These are phyloP conservation scores for Paraleonurus japonicus DNA, from an alignment of 257 asterid genomes.

Conservation along the genomic window DNA sequence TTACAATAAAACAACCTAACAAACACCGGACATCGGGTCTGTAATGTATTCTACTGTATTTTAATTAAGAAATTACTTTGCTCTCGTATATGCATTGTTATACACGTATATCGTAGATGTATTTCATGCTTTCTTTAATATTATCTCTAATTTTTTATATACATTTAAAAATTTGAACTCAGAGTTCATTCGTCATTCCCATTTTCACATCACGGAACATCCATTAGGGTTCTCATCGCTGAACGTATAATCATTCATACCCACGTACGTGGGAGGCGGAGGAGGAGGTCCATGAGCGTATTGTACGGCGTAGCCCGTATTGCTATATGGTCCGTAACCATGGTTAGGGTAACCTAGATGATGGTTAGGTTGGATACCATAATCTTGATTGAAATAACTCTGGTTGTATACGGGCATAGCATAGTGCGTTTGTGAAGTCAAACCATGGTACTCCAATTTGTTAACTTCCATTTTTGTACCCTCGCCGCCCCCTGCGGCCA, in stretches of 20 bases:
- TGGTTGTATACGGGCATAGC: slow-evolving; percentile 56
- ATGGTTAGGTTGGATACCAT: slow-evolving; percentile 37
- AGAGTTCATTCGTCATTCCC: neutral
- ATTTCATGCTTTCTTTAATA: neutral
- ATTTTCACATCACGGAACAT: slow-evolving; percentile 70
- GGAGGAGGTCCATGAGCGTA: slow-evolving; percentile 60
- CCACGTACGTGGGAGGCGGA: slow-evolving; percentile 37
- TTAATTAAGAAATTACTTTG: neutral
- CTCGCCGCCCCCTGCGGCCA: slow-evolving; percentile 18
- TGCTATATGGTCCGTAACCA: slow-evolving; percentile 14
- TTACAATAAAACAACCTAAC: slow-evolving; percentile 31
- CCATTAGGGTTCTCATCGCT: slow-evolving; percentile 93
- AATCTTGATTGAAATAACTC: slow-evolving; percentile 52
- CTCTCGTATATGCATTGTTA: slow-evolving; percentile 9
- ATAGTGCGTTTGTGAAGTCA: slow-evolving; percentile 45
- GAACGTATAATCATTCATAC: slow-evolving; percentile 49
- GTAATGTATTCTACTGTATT: slow-evolving; percentile 3
- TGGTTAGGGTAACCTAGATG: slow-evolving; percentile 29
- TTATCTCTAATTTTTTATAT: slow-evolving; percentile 24
- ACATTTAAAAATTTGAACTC: slow-evolving; percentile 33
- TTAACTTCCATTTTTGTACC: slow-evolving; percentile 46
- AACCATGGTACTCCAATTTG: slow-evolving; percentile 52
- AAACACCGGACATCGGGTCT: slow-evolving; percentile 34
- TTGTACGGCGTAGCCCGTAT: slow-evolving; percentile 44
- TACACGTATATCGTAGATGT: neutral